These are phyloP conservation scores for Phylloporus rhodoxanthus DNA, from an alignment of 768 basidiomycete genomes.

Conservation along the genomic window DNA sequence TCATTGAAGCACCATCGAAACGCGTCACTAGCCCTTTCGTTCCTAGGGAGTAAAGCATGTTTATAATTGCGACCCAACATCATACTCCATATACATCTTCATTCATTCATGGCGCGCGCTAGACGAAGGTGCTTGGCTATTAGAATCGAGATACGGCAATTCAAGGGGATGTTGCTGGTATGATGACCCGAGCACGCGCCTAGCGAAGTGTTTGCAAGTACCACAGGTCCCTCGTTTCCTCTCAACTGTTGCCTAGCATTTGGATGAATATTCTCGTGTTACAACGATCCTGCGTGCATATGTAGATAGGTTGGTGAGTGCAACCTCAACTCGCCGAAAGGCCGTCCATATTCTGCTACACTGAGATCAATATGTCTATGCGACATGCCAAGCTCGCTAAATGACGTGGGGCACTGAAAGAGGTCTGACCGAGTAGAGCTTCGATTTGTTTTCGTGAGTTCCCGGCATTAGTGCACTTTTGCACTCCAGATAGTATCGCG, in stretches of 20 bases:
- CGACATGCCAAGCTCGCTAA: too few relatives aligned
- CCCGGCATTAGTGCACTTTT: too few relatives aligned
- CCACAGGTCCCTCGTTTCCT: not conserved
- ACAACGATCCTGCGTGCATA: not conserved
- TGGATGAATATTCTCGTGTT: not conserved
- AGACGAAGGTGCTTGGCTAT: not conserved
- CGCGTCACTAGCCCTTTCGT: constrained; percentile 76
- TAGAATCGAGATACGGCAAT: not conserved
- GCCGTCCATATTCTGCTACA: too few relatives aligned
- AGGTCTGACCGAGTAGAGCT: too few relatives aligned
- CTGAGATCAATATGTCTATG: too few relatives aligned
- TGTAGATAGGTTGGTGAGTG: too few relatives aligned
- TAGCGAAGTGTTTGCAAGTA: not conserved
- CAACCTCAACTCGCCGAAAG: too few relatives aligned
- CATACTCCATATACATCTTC: not conserved
- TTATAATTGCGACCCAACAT: not conserved
- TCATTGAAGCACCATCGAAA: constrained; percentile 67
- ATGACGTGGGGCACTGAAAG: too few relatives aligned
- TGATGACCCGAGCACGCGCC: not conserved
- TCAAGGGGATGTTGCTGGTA: not conserved
- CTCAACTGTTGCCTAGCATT: not conserved
- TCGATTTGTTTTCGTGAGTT: too few relatives aligned
- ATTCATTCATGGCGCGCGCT: not conserved
- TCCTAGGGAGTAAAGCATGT: constrained; percentile 52
- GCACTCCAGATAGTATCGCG: too few relatives aligned